phyloP scores from a whole-genome alignment of 352 stramenopile genomes.

The Pythium volutum region DNA sequence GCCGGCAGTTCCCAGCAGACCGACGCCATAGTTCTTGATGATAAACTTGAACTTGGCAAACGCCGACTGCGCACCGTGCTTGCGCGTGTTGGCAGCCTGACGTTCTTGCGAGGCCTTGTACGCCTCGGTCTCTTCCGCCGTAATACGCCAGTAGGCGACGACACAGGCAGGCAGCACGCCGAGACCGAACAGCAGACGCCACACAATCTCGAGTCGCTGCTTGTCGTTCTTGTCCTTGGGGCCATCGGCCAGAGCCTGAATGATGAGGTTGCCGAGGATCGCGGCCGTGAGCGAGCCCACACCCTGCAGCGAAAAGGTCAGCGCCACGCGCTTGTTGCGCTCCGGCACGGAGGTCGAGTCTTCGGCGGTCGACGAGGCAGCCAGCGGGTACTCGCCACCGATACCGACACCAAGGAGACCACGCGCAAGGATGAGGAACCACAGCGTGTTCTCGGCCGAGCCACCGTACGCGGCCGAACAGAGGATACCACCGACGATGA shows the following conservation, averaged over 20 bases:
- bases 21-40: slow-evolving; percentile 32
- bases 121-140: slow-evolving; percentile 46
- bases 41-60: slow-evolving; percentile 32
- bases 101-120: slow-evolving; percentile 33
- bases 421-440: slow-evolving; percentile 38
- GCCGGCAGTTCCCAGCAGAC: slow-evolving; percentile 30
- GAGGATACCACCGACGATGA: slow-evolving; percentile 35
- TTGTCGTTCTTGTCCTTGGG: slow-evolving; percentile 27
- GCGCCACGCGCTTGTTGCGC: slow-evolving; percentile 33
- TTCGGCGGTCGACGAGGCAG: slow-evolving; percentile 33
- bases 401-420: slow-evolving; percentile 41
- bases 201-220: slow-evolving; percentile 48
- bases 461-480: slow-evolving; percentile 33
- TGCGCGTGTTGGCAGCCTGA: not conserved
- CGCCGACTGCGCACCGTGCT: not conserved
- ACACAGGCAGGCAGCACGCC: slow-evolving; percentile 40
- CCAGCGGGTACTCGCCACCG: slow-evolving; percentile 35
- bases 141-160: slow-evolving; percentile 57
- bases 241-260: slow-evolving; percentile 28
- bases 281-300: slow-evolving; percentile 33
- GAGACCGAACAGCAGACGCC: slow-evolving; percentile 50
- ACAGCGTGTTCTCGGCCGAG: slow-evolving; percentile 31
- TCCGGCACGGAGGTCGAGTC: slow-evolving; percentile 31
- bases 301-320: slow-evolving; percentile 41
- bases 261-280: slow-evolving; percentile 25